A percentile compares a stretch with the other conserved stretches of the same genome.
phyloP scores from a whole-genome alignment of 306 rosid genomes.

The Glycine tomentella region DNA sequence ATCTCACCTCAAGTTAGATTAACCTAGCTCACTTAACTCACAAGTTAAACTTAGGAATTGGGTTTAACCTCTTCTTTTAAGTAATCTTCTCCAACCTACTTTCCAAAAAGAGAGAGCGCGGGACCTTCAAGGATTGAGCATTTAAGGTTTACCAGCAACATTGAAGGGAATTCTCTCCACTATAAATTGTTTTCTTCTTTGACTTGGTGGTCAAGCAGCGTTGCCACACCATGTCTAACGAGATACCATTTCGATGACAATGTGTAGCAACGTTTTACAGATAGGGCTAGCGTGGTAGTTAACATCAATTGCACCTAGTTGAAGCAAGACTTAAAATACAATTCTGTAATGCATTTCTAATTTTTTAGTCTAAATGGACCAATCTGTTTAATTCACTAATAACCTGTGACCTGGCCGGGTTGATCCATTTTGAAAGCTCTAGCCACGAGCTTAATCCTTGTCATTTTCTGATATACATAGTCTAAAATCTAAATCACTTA shows the following conservation, averaged over 20 bases:
- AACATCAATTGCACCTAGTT: not conserved
- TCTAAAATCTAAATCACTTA: no score
- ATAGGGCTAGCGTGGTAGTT: not conserved
- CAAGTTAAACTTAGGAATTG: not conserved
- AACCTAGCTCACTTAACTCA: not conserved
- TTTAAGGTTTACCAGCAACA: not conserved
- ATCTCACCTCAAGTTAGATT: not conserved
- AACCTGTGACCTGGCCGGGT: not conserved
- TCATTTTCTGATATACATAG: no score
- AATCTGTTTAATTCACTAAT: not conserved
- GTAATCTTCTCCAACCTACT: not conserved
- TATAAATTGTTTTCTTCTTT: not conserved
- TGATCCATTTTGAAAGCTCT: no score
- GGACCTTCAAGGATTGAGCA: not conserved
- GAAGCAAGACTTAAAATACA: not conserved
- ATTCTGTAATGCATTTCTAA: no score
- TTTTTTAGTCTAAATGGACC: no score
- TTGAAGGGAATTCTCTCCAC: not conserved
- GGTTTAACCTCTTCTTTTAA: not conserved
- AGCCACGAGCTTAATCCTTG: no score
- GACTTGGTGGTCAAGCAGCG: not conserved
- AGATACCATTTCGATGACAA: not conserved
- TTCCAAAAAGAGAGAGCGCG: not conserved
- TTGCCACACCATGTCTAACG: not conserved
- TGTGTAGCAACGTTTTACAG: not conserved